Percentiles rank a stretch among this genome's conserved stretches.
Conservation (phyloP, 805 yeast genomes). For the Spathaspora arborariae region DNA sequence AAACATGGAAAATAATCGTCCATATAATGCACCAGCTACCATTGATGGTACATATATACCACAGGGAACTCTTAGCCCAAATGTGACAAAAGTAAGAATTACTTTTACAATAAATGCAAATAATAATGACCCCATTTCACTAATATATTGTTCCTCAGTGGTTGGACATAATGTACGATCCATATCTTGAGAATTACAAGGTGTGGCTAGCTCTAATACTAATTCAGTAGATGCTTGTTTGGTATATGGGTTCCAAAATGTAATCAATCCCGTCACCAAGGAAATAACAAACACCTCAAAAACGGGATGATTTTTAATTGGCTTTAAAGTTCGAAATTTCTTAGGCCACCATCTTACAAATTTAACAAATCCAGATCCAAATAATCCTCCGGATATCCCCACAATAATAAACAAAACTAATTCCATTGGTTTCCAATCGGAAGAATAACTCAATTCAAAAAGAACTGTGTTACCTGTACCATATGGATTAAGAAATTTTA, state of each 20-base stretch:
- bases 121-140: constrained; percentile 28
- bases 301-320: constrained; percentile 35
- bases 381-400: constrained; percentile 51
- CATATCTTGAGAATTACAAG: constrained; percentile 36
- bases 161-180: constrained; percentile 29
- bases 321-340: constrained; percentile 27
- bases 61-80: constrained; percentile 56
- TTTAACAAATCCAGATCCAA: constrained; percentile 48
- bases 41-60: constrained; percentile 64
- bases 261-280: constrained; percentile 41
- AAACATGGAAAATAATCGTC: constrained; percentile 44
- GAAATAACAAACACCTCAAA: constrained; percentile 46
- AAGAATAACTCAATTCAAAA: constrained; percentile 46
- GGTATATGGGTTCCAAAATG: constrained; percentile 49
- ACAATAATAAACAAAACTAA: constrained; percentile 41
- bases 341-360: constrained; percentile 46
- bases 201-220: constrained; percentile 46
- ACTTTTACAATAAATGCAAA: constrained; percentile 44
- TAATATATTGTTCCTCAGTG: constrained; percentile 20
- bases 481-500: constrained; percentile 53
- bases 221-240: constrained; percentile 48
- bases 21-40: constrained; percentile 61
- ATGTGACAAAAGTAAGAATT: constrained; percentile 47
- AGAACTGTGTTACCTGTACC: constrained; percentile 58
- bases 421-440: constrained; percentile 52